Evolutionary conservation across 2,329 filamentous ascomycete species (phyloP), one percentile per base, ranked within the genome.

Genomic region (Aspergillus ruber): DNA sequence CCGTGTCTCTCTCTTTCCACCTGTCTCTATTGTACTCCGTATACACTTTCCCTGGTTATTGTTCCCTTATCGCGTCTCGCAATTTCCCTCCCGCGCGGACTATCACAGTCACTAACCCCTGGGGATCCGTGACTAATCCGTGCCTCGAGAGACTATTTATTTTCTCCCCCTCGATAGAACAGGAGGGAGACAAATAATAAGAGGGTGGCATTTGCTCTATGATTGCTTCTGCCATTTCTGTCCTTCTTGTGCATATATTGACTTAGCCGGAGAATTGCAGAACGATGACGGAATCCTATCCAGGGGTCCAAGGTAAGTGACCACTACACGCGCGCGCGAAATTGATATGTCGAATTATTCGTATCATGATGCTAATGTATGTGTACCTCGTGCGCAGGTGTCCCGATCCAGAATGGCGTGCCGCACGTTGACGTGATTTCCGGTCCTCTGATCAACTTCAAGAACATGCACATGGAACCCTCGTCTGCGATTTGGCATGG

Each of bases 401-500:
- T 17, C 27, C 12, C 47, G n/a, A 45, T 50, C 23, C 51, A 49
- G n/a, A 41, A 39, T 39, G 43, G 38, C 49, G 42, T 46, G 44
- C 47, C 15, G 38, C 51, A 17, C 8, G 55, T 75, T 48, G 65
- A 73, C 47, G 64, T 75, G 44, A 59, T 74, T 29, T 69, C 73
- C 65, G 65, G 74, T 57, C 67, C 80, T 61, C 59, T 76, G 20
- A 62, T 76, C 53, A 75, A 75, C 53, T 70, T 73, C 64, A 61
- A 75, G 68, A 62, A 68, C 69, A 65, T 74, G 74, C 59, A 65
- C 46, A 57, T 65, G 42, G 55, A 65, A 35, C 51, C 52, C 9
- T 51, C 60, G 21, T 54, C 62, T 1, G 56, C 66, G 9, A 57
- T 61, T 42, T 97, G 91, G 90, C 76, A 87, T 58, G 90, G 91